Base-by-base conservation (phyloP, 2,329 filamentous ascomycete genomes). In the Zymoseptoria passerinii region DNA sequence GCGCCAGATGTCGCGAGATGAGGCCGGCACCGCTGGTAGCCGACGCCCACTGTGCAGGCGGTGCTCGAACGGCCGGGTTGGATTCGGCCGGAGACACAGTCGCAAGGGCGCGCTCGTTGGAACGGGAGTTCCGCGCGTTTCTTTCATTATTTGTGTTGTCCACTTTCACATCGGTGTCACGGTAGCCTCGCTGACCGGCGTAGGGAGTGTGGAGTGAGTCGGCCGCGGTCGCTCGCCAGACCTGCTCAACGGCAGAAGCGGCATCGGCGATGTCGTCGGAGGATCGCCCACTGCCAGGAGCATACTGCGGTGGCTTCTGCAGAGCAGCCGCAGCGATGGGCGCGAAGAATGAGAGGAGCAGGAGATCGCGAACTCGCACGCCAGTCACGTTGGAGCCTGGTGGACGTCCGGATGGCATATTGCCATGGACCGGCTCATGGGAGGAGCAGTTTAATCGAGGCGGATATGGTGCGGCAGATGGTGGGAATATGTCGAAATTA, bases 21-120 rank as follows among this genome's bases (percentile, higher is more conserved):
- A 78, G 71, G 70, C 74, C 77, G 72, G 81, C 82, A 77, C 82
- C 83, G 55, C 51, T 58, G 73, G 80, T 78, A 61, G 68, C 67
- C 63, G 68, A 61, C 78, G 84, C 83, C 81, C 71, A 65, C 58
- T 58, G 67, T 68, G 84, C 85, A 84, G 84, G 84, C 84, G 88
- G 89, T 90, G 91, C 92, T 96, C 90, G 84, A 82, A 96, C 92
- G 89, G 90, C 84, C 81, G 84, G 78, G 28, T 55, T 74, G 65
- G 77, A 74, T 69, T 76, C 78, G 80, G 87, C 92, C 89, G 90
- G 91, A 96, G 92, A 92, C 83, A 92, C 87, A 88, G 91, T 94
- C 84, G 88, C 88, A 82, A 94, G 83, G 89, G 91, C 91, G 91
- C 90, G 91, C 90, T 86, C 89, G 87, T 94, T 80, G 62, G 62